A percentile compares a stretch with the other conserved stretches of the same genome.
Evolutionary conservation across 139 green algal species (phyloP).

Genomic region (Chlorella sp.): DNA sequence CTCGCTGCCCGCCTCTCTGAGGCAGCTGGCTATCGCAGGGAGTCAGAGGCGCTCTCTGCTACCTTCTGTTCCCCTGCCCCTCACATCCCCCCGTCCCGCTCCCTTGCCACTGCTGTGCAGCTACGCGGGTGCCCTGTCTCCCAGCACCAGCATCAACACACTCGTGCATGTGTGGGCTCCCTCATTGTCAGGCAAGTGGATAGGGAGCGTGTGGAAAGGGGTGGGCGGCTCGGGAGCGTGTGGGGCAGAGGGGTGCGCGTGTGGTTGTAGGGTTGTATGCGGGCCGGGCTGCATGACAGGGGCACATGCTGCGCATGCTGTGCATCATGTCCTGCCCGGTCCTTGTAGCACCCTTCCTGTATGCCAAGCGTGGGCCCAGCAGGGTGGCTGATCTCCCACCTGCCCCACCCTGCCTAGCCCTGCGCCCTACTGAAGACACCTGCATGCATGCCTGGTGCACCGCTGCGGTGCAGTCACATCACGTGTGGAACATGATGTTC

Average conservation of each 20-base stretch:
- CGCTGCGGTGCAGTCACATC: neutral
- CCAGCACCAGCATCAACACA: neutral
- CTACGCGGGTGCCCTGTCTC: neutral
- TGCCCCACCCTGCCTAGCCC: neutral
- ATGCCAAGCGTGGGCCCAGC: too few species aligned
- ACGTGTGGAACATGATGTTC: too few species aligned
- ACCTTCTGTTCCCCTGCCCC: neutral
- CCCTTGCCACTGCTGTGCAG: neutral
- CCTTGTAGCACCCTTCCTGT: too few species aligned
- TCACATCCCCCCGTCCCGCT: neutral
- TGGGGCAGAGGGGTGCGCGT: neutral
- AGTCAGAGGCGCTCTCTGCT: too few species aligned
- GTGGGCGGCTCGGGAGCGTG: neutral
- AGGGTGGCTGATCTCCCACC: too few species aligned
- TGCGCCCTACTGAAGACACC: too few species aligned
- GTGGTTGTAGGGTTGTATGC: neutral
- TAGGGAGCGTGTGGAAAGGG: neutral
- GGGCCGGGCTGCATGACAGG: neutral
- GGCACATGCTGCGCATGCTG: neutral
- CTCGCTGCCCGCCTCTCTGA: too few species aligned
- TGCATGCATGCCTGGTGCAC: too few species aligned
- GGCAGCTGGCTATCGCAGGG: too few species aligned
- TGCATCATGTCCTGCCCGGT: neutral
- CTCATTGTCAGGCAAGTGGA: neutral
- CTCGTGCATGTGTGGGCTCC: constrained; percentile 20